Conservation (phyloP, 345 rosid genomes). For the Populus ilicifolia region DNA sequence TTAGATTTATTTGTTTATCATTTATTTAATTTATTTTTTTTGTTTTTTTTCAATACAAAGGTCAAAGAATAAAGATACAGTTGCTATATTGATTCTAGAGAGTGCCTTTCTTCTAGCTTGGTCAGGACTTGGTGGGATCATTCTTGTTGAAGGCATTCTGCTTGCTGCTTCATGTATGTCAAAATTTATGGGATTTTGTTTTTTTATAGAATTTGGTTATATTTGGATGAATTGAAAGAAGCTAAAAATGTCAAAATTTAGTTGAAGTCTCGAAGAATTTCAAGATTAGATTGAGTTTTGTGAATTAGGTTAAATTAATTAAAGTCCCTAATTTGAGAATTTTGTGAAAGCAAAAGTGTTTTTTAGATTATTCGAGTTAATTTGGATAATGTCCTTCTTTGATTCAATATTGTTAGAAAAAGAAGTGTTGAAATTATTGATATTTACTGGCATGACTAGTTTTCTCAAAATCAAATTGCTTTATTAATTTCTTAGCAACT, state of each 20-base stretch:
- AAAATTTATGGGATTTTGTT: not conserved
- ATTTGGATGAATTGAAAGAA: not conserved
- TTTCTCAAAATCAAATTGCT: not conserved
- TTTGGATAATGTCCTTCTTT: not conserved
- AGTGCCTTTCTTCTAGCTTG: too few species aligned
- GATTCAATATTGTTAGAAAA: too few species aligned
- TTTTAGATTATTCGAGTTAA: not conserved
- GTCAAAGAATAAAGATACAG: too few species aligned
- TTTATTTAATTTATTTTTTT: too few species aligned
- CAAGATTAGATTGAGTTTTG: not conserved
- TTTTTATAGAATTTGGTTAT: not conserved
- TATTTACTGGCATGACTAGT: too few species aligned
- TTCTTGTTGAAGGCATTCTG: constrained; percentile 25
- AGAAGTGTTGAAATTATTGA: not conserved
- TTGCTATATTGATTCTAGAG: too few species aligned
- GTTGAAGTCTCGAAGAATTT: not conserved
- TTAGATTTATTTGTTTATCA: too few species aligned
- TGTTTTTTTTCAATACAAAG: too few species aligned
- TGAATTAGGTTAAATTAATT: not conserved
- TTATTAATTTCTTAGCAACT: not conserved
- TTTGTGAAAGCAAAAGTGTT: not conserved
- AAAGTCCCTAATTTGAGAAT: not conserved
- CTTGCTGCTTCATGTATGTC: constrained; percentile 73
- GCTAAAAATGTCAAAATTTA: not conserved
- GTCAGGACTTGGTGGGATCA: too few species aligned